phyloP scores from a whole-genome alignment of 176 grass and related monocot species.

The Juncus effusus region DNA sequence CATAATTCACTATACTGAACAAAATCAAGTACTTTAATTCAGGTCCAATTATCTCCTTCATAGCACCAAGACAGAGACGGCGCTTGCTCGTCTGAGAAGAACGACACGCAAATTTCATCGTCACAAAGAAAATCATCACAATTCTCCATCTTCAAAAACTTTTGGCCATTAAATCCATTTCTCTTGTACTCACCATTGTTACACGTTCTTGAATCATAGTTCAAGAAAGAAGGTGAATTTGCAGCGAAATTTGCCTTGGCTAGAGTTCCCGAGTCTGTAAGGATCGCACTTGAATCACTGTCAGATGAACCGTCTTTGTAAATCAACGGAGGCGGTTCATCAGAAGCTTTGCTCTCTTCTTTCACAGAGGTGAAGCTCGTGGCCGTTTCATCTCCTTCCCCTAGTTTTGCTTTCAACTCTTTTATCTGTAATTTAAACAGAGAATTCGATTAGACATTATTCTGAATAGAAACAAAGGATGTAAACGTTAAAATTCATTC shows the following conservation, averaged over 20 bases:
- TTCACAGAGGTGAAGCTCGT: slow-evolving; percentile 69
- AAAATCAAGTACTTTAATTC: not conserved
- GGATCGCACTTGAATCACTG: slow-evolving; percentile 66
- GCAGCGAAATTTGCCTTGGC: slow-evolving; percentile 9
- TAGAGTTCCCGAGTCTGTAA: slow-evolving; percentile 37
- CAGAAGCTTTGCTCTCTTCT: slow-evolving; percentile 44
- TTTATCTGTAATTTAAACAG: slow-evolving; percentile 45
- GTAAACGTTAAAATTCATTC: slow-evolving; percentile 10
- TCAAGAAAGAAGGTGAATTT: slow-evolving; percentile 17
- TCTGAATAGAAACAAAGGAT: not conserved
- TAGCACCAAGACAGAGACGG: slow-evolving; percentile 67
- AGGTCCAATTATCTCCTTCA: slow-evolving; percentile 49
- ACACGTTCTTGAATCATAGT: not conserved
- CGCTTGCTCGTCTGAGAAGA: slow-evolving; percentile 66
- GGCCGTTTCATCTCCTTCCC: slow-evolving; percentile 37
- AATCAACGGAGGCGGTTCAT: slow-evolving; percentile 27
- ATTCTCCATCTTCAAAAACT: slow-evolving; percentile 59
- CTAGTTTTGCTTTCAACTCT: slow-evolving; percentile 61
- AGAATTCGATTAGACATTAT: not conserved
- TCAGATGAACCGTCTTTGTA: slow-evolving; percentile 49
- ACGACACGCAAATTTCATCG: slow-evolving; percentile 49
- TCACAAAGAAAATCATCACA: slow-evolving; percentile 54
- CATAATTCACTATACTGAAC: too few relatives aligned
- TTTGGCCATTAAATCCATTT: slow-evolving; percentile 31
- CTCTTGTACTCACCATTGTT: not conserved